Percentiles rank a stretch among this genome's conserved stretches.
phyloP scores from a whole-genome alignment of 2,329 filamentous ascomycete genomes.

The Colletotrichum gloeosporioides region DNA sequence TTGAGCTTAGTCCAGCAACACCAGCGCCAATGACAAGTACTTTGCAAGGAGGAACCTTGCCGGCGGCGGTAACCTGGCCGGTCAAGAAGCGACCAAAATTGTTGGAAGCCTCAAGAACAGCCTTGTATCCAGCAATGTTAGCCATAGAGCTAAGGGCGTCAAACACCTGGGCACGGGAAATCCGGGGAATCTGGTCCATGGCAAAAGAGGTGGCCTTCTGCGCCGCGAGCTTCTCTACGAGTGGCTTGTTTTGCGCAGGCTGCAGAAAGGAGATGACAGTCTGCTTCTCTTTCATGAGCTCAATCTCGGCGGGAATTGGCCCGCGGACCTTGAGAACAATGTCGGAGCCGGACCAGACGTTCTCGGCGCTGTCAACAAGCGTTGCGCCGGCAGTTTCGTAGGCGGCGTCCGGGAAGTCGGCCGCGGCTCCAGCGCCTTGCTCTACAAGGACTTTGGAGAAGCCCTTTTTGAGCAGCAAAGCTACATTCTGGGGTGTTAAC shows the following conservation, averaged over 20 bases:
- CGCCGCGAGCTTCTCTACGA: slow-evolving; percentile 75
- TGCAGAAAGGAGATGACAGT: slow-evolving; percentile 86
- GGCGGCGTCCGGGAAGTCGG: slow-evolving; percentile 78
- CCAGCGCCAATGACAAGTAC: slow-evolving; percentile 90
- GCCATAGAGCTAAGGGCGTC: slow-evolving; percentile 93
- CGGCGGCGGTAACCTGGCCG: slow-evolving; percentile 88
- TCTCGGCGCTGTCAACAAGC: slow-evolving; percentile 68
- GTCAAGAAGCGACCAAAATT: slow-evolving; percentile 88
- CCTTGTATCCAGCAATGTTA: slow-evolving; percentile 93
- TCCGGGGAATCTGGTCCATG: slow-evolving; percentile 92
- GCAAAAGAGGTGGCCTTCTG: slow-evolving; percentile 80
- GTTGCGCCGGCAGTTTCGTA: slow-evolving; percentile 82
- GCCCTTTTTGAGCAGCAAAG: slow-evolving; percentile 83
- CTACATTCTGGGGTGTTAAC: slow-evolving; percentile 83
- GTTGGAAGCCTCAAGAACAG: slow-evolving; percentile 87
- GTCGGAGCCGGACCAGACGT: slow-evolving; percentile 77
- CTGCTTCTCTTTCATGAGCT: slow-evolving; percentile 69
- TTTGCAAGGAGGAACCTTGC: slow-evolving; percentile 89
- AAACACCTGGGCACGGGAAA: slow-evolving; percentile 87
- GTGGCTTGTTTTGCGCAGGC: slow-evolving; percentile 77
- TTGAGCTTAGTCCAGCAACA: slow-evolving; percentile 87
- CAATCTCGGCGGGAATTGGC: slow-evolving; percentile 73
- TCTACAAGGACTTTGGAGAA: slow-evolving; percentile 80
- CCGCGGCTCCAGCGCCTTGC: slow-evolving; percentile 77
- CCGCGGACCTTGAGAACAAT: slow-evolving; percentile 86